Conservation (phyloP, 257 asterid species). For the Ballota nigra region DNA sequence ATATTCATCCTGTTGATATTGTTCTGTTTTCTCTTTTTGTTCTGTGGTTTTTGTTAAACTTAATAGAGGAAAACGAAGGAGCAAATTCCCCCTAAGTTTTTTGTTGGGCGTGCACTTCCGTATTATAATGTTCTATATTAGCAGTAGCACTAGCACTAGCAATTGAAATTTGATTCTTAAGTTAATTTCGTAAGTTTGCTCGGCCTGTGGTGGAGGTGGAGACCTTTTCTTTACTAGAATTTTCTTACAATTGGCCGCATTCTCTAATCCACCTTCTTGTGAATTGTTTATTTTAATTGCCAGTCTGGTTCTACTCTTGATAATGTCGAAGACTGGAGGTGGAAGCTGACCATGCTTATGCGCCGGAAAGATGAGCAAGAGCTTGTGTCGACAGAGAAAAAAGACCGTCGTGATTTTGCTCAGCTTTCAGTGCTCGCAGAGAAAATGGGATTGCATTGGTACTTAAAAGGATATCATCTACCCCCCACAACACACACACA, state of each 20-base stretch:
- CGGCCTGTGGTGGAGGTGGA: background rate
- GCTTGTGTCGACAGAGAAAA: constrained; percentile 68
- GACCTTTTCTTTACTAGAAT: constrained; percentile 6
- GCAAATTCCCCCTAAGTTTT: background rate
- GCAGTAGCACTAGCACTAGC: background rate
- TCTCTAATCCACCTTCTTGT: constrained; percentile 2
- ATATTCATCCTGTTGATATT: background rate
- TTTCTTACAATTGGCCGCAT: background rate
- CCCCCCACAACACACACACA: background rate
- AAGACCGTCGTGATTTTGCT: constrained; percentile 85
- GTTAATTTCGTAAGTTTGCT: background rate
- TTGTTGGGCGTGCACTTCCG: background rate
- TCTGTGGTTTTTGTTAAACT: background rate
- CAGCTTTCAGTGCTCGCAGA: constrained; percentile 73
- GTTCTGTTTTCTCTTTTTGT: background rate
- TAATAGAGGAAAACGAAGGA: background rate
- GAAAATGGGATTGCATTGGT: constrained; percentile 86
- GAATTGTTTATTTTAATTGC: constrained; percentile 25
- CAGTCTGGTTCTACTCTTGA: constrained; percentile 72
- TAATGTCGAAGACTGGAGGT: constrained; percentile 89
- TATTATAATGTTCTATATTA: no score
- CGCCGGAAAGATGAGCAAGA: constrained; percentile 67
- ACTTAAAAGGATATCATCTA: constrained; percentile 17
- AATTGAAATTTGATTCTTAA: background rate
- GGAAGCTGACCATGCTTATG: constrained; percentile 64